Conservation (phyloP, 2,329 filamentous ascomycete species). For the Pezicula radicicola region DNA sequence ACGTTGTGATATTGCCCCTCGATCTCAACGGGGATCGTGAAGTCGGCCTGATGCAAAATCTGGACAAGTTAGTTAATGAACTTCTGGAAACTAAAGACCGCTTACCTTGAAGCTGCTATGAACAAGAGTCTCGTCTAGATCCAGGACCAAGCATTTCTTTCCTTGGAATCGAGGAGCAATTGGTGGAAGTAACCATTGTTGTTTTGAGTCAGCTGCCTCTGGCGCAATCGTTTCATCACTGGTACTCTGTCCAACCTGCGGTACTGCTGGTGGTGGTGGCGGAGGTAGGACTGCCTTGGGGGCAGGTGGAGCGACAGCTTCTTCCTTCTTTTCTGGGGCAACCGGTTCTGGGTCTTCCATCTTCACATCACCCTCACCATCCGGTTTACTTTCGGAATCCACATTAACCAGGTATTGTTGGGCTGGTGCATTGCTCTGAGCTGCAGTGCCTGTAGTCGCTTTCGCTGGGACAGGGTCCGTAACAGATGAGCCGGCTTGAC, state of each 20-base stretch:
- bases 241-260: slow-evolving; percentile 8
- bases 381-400: slow-evolving; percentile 11
- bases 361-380: slow-evolving; percentile 20
- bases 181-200: slow-evolving; percentile 66
- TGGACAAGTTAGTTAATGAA: slow-evolving; percentile 33
- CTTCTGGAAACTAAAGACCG: slow-evolving; percentile 2
- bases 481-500: slow-evolving; percentile 16
- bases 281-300: slow-evolving; percentile 18
- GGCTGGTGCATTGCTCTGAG: not conserved
- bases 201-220: slow-evolving; percentile 26
- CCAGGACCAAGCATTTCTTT: slow-evolving; percentile 90
- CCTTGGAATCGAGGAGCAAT: slow-evolving; percentile 76
- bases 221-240: slow-evolving; percentile 15
- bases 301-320: slow-evolving; percentile 15
- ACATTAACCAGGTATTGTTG: slow-evolving; percentile 3
- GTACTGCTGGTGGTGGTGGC: slow-evolving; percentile 24
- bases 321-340: slow-evolving; percentile 18
- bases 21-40: slow-evolving; percentile 98
- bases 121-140: slow-evolving; percentile 94
- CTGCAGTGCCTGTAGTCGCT: slow-evolving; percentile 11
- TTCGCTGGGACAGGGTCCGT: slow-evolving; percentile 19
- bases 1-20: slow-evolving; percentile 99
- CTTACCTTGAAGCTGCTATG: slow-evolving; percentile 97
- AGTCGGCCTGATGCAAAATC: slow-evolving; percentile 97
- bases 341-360: slow-evolving; percentile 21